phyloP scores from a whole-genome alignment of 106 monocot species.

The Apostasia ramifera region DNA sequence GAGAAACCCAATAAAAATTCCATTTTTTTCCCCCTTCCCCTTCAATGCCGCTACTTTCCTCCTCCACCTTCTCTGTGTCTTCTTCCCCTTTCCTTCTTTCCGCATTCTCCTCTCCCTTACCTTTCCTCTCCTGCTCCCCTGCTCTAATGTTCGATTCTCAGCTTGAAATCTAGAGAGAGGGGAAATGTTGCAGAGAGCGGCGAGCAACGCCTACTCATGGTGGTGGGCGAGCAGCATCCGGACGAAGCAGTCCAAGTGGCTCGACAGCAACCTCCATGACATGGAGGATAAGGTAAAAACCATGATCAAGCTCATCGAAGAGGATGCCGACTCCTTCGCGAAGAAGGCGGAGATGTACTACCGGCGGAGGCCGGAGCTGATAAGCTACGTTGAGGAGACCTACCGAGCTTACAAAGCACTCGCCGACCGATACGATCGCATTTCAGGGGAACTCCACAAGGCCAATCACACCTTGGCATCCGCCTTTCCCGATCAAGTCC shows the following conservation, averaged over 20 bases:
- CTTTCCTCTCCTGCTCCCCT: too few relatives aligned
- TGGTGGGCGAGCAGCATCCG: conserved; percentile 96
- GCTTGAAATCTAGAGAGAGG: neutral
- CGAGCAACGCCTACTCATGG: conserved; percentile 96
- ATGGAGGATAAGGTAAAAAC: conserved; percentile 29
- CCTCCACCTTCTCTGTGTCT: too few relatives aligned
- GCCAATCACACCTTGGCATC: conserved; percentile 24
- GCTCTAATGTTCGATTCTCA: too few relatives aligned
- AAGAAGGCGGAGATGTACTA: conserved; percentile 39
- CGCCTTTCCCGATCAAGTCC: conserved; percentile 23
- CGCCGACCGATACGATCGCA: conserved; percentile 21
- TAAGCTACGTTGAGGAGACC: conserved; percentile 20
- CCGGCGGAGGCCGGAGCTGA: conserved; percentile 18
- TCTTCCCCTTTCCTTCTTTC: too few relatives aligned
- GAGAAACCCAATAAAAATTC: too few relatives aligned
- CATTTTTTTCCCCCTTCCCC: too few relatives aligned
- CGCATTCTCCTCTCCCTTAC: too few relatives aligned
- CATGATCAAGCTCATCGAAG: conserved; percentile 28
- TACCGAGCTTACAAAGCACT: conserved; percentile 23
- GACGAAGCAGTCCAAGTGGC: conserved; percentile 94
- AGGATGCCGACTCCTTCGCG: conserved; percentile 27
- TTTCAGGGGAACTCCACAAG: conserved; percentile 31
- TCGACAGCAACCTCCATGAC: conserved; percentile 64
- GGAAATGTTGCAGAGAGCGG: conserved; percentile 77
- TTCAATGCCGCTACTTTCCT: too few relatives aligned